Percentiles rank a stretch among this genome's conserved stretches.
phyloP scores from a whole-genome alignment of 331 rosid species.

The Stylosanthes scabra region DNA sequence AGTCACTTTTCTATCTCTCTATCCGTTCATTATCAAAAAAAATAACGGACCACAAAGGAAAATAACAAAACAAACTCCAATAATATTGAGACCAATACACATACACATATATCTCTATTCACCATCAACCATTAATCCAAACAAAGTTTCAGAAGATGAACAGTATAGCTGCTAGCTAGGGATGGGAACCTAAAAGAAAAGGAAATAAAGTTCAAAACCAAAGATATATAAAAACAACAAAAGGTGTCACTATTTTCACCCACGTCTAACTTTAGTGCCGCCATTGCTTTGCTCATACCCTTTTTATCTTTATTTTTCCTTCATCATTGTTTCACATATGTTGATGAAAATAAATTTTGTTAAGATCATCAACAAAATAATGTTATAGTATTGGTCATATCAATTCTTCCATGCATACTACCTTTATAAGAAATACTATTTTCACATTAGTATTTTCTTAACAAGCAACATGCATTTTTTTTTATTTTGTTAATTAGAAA shows the following conservation, averaged over 20 bases:
- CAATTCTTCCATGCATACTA: no score
- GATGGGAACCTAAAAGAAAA: slow-evolving; percentile 2
- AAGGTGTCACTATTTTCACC: slow-evolving; percentile 38
- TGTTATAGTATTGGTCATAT: no score
- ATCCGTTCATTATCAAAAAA: slow-evolving; percentile 37
- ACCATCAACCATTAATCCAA: slow-evolving; percentile 8
- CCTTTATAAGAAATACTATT: no score
- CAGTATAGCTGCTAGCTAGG: not conserved
- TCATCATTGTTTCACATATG: slow-evolving; percentile 27
- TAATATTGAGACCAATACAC: not conserved
- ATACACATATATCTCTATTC: not conserved
- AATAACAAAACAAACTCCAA: slow-evolving; percentile 41
- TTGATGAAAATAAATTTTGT: not conserved
- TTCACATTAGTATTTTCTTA: no score
- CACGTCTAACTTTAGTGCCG: slow-evolving; percentile 52
- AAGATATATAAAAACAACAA: slow-evolving; percentile 12
- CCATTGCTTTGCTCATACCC: slow-evolving; percentile 26
- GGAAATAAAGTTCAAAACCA: not conserved
- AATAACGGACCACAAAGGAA: slow-evolving; percentile 48
- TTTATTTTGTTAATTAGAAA: no score
- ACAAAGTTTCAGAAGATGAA: slow-evolving; percentile 3
- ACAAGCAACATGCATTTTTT: no score
- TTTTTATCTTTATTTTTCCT: not conserved
- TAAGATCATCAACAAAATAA: not conserved
- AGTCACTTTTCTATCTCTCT: not conserved